These are phyloP conservation scores for Neurospora sp. DNA, from an alignment of 495 filamentous ascomycete genomes.

Conservation along the genomic window DNA sequence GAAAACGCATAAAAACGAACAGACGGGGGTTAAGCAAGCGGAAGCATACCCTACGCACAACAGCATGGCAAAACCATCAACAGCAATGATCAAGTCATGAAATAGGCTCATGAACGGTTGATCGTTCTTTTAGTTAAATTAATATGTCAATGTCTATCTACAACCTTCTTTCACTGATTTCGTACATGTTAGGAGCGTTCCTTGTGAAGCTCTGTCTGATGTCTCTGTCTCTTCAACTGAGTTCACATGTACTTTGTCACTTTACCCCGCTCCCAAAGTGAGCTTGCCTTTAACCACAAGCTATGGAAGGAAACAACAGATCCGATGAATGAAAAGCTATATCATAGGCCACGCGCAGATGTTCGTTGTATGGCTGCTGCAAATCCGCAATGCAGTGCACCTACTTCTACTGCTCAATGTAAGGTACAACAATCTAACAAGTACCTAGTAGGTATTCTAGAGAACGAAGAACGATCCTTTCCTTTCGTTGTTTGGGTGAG, in stretches of 20 bases:
- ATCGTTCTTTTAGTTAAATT: neutral
- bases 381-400: neutral
- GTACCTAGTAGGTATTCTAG: neutral
- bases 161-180: neutral
- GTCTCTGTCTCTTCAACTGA: neutral
- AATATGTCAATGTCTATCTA: neutral
- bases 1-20: neutral
- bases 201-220: neutral
- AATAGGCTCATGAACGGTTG: neutral
- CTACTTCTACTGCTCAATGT: neutral
- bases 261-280: neutral
- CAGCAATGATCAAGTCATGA: neutral
- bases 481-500: neutral
- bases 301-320: neutral
- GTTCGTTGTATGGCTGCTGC: neutral
- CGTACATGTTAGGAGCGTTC: neutral
- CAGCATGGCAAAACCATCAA: neutral
- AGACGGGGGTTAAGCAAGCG: neutral
- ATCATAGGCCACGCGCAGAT: neutral
- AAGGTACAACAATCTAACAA: neutral
- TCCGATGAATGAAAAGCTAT: neutral
- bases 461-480: neutral
- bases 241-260: neutral
- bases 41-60: neutral
- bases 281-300: no score